Percentiles rank a stretch among this genome's conserved stretches.
phyloP scores from a whole-genome alignment of 2,329 filamentous ascomycete genomes.

The Teratosphaeriaceae sp. region DNA sequence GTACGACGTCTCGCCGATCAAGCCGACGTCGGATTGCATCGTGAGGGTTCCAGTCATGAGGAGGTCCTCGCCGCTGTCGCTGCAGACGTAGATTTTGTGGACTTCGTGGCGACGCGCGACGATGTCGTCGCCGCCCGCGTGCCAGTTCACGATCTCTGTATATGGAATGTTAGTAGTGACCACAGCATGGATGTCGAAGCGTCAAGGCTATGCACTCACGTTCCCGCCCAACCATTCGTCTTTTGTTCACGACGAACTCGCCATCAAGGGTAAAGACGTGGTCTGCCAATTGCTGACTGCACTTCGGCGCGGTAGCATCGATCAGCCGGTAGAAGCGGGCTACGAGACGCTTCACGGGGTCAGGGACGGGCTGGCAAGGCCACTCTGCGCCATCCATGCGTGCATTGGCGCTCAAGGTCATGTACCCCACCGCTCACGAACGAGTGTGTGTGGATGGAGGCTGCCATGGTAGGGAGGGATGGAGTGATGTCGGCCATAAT shows the following conservation, averaged over 20 bases:
- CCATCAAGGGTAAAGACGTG: conserved; percentile 8
- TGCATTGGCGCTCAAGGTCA: not conserved
- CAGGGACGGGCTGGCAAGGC: conserved; percentile 7
- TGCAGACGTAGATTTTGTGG: conserved; percentile 7
- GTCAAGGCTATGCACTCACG: not conserved
- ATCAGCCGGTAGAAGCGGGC: conserved; percentile 6
- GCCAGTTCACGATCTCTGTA: conserved; percentile 9
- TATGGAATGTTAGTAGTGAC: not conserved
- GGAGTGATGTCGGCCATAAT: not conserved
- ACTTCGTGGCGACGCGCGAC: conserved; percentile 7
- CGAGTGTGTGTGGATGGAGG: not conserved
- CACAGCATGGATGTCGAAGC: not conserved
- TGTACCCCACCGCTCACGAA: not conserved
- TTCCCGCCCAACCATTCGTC: conserved; percentile 4
- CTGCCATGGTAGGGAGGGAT: not conserved
- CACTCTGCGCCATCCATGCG: conserved; percentile 7
- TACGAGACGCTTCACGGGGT: conserved; percentile 7
- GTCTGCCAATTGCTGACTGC: conserved; percentile 3
- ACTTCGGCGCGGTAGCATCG: conserved; percentile 1
- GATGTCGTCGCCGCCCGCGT: conserved; percentile 2
- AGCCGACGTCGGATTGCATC: conserved; percentile 6
- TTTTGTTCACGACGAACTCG: conserved; percentile 8
- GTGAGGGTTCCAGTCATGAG: conserved; percentile 10
- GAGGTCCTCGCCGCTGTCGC: conserved; percentile 4
- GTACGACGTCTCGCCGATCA: conserved; percentile 7